Conservation (phyloP, 768 basidiomycete species). For the Pleurotus sapidus region DNA sequence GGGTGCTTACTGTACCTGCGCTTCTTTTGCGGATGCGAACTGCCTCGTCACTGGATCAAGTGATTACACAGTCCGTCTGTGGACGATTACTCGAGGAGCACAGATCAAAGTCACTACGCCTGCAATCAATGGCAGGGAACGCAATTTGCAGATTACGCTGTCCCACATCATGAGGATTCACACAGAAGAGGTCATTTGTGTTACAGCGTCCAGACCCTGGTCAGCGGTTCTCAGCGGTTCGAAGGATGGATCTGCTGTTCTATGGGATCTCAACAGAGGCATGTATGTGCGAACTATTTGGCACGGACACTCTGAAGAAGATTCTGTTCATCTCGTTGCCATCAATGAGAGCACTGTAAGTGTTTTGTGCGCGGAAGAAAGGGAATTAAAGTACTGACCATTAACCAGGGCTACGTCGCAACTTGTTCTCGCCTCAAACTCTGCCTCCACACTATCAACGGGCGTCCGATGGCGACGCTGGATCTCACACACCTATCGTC, state of each 20-base stretch:
- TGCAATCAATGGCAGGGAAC: slow-evolving; percentile 17
- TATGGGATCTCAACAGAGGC: slow-evolving; percentile 90
- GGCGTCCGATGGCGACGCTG: slow-evolving; percentile 67
- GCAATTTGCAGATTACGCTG: slow-evolving; percentile 32
- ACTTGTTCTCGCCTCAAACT: slow-evolving; percentile 72
- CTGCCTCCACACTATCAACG: slow-evolving; percentile 86
- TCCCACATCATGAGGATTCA: slow-evolving; percentile 83
- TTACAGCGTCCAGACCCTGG: slow-evolving; percentile 80
- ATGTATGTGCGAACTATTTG: slow-evolving; percentile 79
- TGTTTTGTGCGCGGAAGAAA: slow-evolving; percentile 8
- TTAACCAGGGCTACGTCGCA: slow-evolving; percentile 76
- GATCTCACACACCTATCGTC: slow-evolving; percentile 50
- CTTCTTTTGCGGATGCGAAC: slow-evolving; percentile 70
- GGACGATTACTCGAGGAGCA: slow-evolving; percentile 55
- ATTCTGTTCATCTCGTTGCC: slow-evolving; percentile 62
- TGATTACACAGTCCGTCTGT: slow-evolving; percentile 81
- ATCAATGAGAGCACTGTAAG: slow-evolving; percentile 87
- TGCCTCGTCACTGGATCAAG: slow-evolving; percentile 78
- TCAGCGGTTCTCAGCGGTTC: slow-evolving; percentile 82
- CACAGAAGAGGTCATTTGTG: slow-evolving; percentile 59
- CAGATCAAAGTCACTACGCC: slow-evolving; percentile 17
- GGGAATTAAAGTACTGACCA: background rate
- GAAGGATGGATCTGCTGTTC: slow-evolving; percentile 77
- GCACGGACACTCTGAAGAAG: slow-evolving; percentile 47
- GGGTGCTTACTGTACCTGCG: slow-evolving; percentile 67